phyloP scores from a whole-genome alignment of 495 filamentous ascomycete genomes.

The Sabuloglossum arenarium region DNA sequence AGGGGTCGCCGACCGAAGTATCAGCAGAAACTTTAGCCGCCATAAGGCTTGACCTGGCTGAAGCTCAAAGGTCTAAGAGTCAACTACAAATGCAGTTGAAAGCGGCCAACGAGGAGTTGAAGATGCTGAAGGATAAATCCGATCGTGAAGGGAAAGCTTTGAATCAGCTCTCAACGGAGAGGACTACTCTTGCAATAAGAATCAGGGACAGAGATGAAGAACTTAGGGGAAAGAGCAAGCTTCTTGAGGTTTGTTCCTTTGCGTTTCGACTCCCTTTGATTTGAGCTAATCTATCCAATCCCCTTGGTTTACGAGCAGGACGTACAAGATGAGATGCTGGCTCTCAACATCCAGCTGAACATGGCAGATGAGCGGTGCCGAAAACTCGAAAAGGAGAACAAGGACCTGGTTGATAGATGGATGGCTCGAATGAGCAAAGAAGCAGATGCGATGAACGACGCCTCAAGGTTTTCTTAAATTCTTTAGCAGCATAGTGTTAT shows the following conservation, averaged over 20 bases:
- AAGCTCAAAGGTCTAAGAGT: slow-evolving; percentile 51
- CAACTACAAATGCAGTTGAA: slow-evolving; percentile 40
- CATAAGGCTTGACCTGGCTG: slow-evolving; percentile 31
- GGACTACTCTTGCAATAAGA: slow-evolving; percentile 33
- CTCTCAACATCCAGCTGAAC: slow-evolving; percentile 70
- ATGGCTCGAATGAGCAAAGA: slow-evolving; percentile 72
- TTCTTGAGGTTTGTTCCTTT: slow-evolving; percentile 39
- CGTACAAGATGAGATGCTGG: slow-evolving; percentile 77
- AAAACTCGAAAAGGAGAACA: slow-evolving; percentile 60
- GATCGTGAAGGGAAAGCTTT: slow-evolving; percentile 35
- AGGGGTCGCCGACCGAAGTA: slow-evolving; percentile 13
- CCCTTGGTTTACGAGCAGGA: slow-evolving; percentile 23
- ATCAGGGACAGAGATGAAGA: slow-evolving; percentile 73
- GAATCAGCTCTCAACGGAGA: slow-evolving; percentile 37
- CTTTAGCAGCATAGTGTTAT: not conserved
- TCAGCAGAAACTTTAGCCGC: slow-evolving; percentile 3
- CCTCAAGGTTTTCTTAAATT: slow-evolving; percentile 5
- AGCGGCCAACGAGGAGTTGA: slow-evolving; percentile 35
- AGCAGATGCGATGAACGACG: slow-evolving; percentile 69
- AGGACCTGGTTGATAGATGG: slow-evolving; percentile 74
- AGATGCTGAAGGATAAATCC: slow-evolving; percentile 34
- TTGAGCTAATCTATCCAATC: not conserved
- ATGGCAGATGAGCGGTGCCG: slow-evolving; percentile 52
- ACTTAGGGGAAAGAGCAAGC: slow-evolving; percentile 55
- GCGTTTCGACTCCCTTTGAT: not conserved